These are phyloP conservation scores for Phaffia rhodozyma DNA, from an alignment of 1,284 basidiomycete genomes.

Conservation along the genomic window DNA sequence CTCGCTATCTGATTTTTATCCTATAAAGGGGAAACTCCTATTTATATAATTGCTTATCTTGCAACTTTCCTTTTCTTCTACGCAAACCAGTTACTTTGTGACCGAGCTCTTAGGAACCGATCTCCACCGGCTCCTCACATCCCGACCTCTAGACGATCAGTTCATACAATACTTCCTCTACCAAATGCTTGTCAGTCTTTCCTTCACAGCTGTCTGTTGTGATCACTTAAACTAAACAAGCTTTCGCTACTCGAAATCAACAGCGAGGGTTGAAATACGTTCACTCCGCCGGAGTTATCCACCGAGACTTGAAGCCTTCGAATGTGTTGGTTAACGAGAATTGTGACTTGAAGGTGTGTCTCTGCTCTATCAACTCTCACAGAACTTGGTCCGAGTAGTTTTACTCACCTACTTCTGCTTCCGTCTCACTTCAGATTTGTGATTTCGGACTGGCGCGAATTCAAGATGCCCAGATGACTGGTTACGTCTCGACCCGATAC, in stretches of 20 bases:
- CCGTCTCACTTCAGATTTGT: constrained; percentile 53
- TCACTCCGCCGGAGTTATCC: constrained; percentile 97
- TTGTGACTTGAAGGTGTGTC: constrained; percentile 75
- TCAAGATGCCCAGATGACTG: constrained; percentile 95
- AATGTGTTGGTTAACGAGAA: constrained; percentile 99
- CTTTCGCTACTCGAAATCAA: constrained; percentile 12
- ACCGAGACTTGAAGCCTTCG: constrained; percentile 98
- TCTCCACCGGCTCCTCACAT: constrained; percentile 90
- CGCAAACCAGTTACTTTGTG: constrained; percentile 71
- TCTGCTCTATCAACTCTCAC: background rate
- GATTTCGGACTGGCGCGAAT: constrained; percentile 94
- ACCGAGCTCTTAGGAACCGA: constrained; percentile 99
- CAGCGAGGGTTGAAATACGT: constrained; percentile 98
- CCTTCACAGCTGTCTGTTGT: background rate
- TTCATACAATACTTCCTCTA: constrained; percentile 99
- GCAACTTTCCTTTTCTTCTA: constrained; percentile 11
- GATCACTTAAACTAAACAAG: constrained; percentile 7
- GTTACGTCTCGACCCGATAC: constrained; percentile 97
- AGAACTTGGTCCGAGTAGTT: background rate
- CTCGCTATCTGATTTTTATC: no score
- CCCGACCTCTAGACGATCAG: constrained; percentile 94
- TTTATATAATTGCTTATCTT: no score
- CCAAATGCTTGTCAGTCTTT: constrained; percentile 70
- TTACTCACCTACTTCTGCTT: constrained; percentile 4
- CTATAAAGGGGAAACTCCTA: no score